Base-by-base conservation (phyloP, 2,329 filamentous ascomycete species). In the Rhynchosporium agropyri region DNA sequence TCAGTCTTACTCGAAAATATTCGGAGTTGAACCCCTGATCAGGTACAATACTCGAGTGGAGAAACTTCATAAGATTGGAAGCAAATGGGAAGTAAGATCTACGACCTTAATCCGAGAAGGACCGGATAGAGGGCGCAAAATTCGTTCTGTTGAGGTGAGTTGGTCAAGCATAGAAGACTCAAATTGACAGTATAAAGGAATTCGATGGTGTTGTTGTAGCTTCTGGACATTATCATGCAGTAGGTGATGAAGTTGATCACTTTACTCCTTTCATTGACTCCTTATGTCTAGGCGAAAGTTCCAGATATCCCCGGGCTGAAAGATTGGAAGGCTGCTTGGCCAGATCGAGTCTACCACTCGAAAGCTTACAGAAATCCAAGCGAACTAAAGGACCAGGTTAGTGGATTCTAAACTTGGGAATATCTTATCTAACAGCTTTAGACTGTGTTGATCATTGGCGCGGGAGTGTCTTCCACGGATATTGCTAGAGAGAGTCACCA, bases 351-450 rank as follows among this genome's bases (percentile, higher is more conserved):
- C 26, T 80, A 79, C 3, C 89, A 91, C 71, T 91, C 90, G 0
- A 94, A 92, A 72, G 83, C 83, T 65, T 95, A 91, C 70, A 83
- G 90, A 8, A 81, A 77, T 0, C 84, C 90, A 0, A 79, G 85
- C 15, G 71, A 78, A 0, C 92, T 86, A 69, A 72, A 73, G 3
- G 80, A 78, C 42, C 84, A 87, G 61, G 69, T 69, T 58, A 33
- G 56, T 33, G 15, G 2, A 3, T 4, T 1, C 2, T 36, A 7
- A 28, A 29, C 15, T 13, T 5, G 31, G 31, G 50, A 36, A 10
- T 13, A 3, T n/a, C 31, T 46, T 3, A 15, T 55, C 8, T 56
- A 48, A 60, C 54, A 40, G 12, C 31, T 28, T 12, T 4, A 71
- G 77, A 86, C 81, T 62, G 77, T 85, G 4, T 76, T 87, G 2